Percentiles rank a stretch among this genome's conserved stretches.
phyloP scores from a whole-genome alignment of 1,284 basidiomycete species.

The Ganoderma sinense region DNA sequence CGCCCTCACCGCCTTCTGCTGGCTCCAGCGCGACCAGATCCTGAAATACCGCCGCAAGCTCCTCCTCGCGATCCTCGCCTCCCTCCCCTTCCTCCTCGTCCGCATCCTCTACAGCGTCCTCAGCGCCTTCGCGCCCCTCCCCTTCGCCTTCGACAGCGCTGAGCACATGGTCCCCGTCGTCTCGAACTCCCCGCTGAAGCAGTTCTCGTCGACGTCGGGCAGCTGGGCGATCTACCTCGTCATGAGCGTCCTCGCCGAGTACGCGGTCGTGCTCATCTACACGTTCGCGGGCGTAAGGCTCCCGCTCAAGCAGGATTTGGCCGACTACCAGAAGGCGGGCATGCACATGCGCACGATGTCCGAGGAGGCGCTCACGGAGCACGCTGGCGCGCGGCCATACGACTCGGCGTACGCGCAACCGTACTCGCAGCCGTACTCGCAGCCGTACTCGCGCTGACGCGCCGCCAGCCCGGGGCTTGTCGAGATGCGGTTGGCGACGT shows the following conservation, averaged over 20 bases:
- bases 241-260: constrained; percentile 67
- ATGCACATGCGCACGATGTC: background rate
- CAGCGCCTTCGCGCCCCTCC: constrained; percentile 47
- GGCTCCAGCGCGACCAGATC: constrained; percentile 53
- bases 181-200: background rate
- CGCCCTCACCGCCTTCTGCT: constrained; percentile 53
- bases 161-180: constrained; percentile 11
- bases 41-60: constrained; percentile 63
- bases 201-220: constrained; percentile 59
- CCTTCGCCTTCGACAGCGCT: constrained; percentile 17
- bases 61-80: constrained; percentile 56
- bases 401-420: background rate
- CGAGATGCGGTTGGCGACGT: background rate
- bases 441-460: background rate
- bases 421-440: background rate
- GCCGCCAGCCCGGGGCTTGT: background rate
- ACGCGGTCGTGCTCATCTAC: constrained; percentile 55
- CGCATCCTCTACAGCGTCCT: constrained; percentile 63
- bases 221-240: constrained; percentile 62
- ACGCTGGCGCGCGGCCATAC: background rate
- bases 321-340: constrained; percentile 2
- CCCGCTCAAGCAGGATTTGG: constrained; percentile 41
- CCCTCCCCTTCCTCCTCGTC: constrained; percentile 65
- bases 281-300: constrained; percentile 47
- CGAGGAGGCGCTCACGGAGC: background rate